These are phyloP conservation scores for Terana coerulea DNA, from an alignment of 768 basidiomycete species.

Conservation along the genomic window DNA sequence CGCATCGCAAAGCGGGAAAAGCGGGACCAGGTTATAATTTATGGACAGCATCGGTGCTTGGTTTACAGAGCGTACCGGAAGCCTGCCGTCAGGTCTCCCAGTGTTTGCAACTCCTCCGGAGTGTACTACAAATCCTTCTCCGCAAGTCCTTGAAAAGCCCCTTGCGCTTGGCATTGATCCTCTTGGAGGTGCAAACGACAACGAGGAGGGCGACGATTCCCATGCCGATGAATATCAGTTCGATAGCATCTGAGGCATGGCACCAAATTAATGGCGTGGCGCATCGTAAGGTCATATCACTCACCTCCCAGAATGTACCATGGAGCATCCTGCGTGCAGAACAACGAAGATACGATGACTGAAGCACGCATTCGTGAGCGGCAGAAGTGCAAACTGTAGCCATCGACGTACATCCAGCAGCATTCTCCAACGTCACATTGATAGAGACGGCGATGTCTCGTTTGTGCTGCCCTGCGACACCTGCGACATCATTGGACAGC, in stretches of 20 bases:
- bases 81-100: conserved; percentile 62
- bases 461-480: no score
- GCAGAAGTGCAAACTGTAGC: no score
- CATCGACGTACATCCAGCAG: no score
- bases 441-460: no score
- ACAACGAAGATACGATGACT: conserved; percentile 61
- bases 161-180: conserved; percentile 35
- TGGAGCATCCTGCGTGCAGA: conserved; percentile 53
- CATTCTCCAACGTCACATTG: no score
- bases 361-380: no score
- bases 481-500: no score
- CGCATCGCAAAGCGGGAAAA: no score
- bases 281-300: conserved; percentile 27
- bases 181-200: conserved; percentile 47
- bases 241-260: conserved; percentile 45
- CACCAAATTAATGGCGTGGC: background rate
- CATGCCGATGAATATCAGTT: conserved; percentile 66
- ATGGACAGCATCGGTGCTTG: no score
- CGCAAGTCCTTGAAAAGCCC: conserved; percentile 31
- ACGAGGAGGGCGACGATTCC: conserved; percentile 51
- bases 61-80: conserved; percentile 51
- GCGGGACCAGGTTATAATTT: no score
- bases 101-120: conserved; percentile 27
- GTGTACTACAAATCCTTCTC: conserved; percentile 22
- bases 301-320: conserved; percentile 60